These are phyloP conservation scores for Xylariaceae sp. DNA, from an alignment of 2,329 filamentous ascomycete genomes.

Conservation along the genomic window DNA sequence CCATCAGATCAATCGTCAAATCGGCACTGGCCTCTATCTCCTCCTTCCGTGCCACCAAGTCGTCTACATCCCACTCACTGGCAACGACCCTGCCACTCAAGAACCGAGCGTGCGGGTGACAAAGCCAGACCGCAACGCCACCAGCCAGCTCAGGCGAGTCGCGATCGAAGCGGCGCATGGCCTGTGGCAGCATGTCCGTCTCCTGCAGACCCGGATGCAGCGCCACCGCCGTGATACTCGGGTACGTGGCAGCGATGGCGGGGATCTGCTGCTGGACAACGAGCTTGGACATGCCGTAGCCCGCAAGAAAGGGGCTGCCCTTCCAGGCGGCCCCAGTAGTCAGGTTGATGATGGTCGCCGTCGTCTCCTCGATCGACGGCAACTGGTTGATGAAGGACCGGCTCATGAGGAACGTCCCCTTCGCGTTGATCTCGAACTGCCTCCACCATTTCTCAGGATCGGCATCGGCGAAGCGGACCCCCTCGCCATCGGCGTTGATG, in stretches of 20 bases:
- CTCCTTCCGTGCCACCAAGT: slow-evolving; percentile 30
- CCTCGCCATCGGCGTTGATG: slow-evolving; percentile 10
- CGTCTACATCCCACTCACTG: slow-evolving; percentile 35
- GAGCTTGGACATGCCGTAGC: slow-evolving; percentile 32
- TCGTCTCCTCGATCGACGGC: neutral
- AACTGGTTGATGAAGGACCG: slow-evolving; percentile 4
- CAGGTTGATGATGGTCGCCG: slow-evolving; percentile 27
- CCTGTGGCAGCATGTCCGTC: slow-evolving; percentile 27
- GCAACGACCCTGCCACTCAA: slow-evolving; percentile 30
- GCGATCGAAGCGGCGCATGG: slow-evolving; percentile 35
- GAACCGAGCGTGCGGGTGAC: slow-evolving; percentile 33
- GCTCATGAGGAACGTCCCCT: slow-evolving; percentile 10
- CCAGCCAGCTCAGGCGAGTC: slow-evolving; percentile 38
- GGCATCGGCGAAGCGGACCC: slow-evolving; percentile 8
- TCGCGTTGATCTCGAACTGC: slow-evolving; percentile 14
- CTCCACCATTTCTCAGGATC: slow-evolving; percentile 15
- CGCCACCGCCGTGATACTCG: slow-evolving; percentile 28
- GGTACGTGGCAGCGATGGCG: slow-evolving; percentile 29
- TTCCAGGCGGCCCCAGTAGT: slow-evolving; percentile 20
- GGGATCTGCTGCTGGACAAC: slow-evolving; percentile 29
- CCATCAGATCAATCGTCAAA: slow-evolving; percentile 4
- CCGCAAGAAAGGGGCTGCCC: slow-evolving; percentile 20
- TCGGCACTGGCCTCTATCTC: slow-evolving; percentile 9
- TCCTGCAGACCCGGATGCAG: slow-evolving; percentile 33
- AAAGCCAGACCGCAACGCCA: slow-evolving; percentile 28